Evolutionary conservation across 2,329 filamentous ascomycete species (phyloP), one percentile per base, ranked within the genome.

Genomic region (Purpureocillium takamizusanense): DNA sequence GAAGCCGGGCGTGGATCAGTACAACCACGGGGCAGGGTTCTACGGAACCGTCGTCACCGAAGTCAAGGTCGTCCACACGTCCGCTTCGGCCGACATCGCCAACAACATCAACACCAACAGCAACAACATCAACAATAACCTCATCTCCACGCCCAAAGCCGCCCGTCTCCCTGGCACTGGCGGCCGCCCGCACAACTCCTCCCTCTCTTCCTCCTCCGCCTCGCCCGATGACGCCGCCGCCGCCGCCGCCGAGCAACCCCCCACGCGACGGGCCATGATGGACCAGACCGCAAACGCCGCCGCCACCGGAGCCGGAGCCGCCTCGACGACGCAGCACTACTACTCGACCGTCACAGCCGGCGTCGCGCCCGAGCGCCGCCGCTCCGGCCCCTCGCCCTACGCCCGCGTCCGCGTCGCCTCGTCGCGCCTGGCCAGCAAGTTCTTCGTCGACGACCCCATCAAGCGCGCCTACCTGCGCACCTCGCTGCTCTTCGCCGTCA

Each of bases 401-500:
- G 25, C 46, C 10, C 45, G 51, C 18, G 37, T 52, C 42, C 9
- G 33, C 45, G 14, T 40, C 45, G 13, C 43, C 45, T 14, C 51
- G 39, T 54, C 62, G 49, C 59, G 69, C 49, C 2, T 25, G 21
- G 38, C 52, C 2, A 45, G 45, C 42, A 61, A 57, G 36, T 63
- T 63, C 36, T 48, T 55, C 33, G 48, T 63, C 29, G 55, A 57
- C 46, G 75, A 79, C 53, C 72, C 73, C 1, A 65, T 79, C 46
- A 79, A 79, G 61, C 60, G 76, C 4, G 74, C 74, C 9, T 78
- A 79, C 49, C 62, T 79, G 32, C 68, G 74, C 12, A 78, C 75
- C 7, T 77, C 72, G 18, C 75, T 78, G 50, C 68, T 79, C 10
- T 78, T 78, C 48, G 72, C 74, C 34, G 65, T 78, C 41, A 76